Base-by-base conservation (phyloP, 352 stramenopile genomes). In the Pythium volutum region DNA sequence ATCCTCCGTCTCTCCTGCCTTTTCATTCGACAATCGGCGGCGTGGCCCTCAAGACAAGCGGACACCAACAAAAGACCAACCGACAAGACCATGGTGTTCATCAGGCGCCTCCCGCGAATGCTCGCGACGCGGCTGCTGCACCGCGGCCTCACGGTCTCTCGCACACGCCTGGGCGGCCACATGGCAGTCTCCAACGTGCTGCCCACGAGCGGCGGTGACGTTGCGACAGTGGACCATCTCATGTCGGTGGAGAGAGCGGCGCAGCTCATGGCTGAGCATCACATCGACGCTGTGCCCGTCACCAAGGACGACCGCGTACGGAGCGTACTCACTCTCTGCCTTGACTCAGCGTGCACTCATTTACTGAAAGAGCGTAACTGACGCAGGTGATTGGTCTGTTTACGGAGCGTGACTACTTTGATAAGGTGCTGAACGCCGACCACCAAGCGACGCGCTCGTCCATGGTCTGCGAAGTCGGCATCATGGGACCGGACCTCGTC, bases 321-420 rank as follows among this genome's bases (percentile, higher is more conserved):
- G 7, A 31, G 16, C 11, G 22, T 15, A 42, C 16, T 22, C 23
- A 8, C 2, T 4, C 15, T 36, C 45, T 22, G 45, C 20, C 22
- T 52, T 9, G 10, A 20, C 45, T 52, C n/a, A n/a, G n/a, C n/a
- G n/a, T n/a, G n/a, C n/a, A n/a, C n/a, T n/a, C n/a, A n/a, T n/a
- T n/a, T n/a, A n/a, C n/a, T n/a, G n/a, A n/a, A n/a, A n/a, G n/a
- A n/a, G n/a, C n/a, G n/a, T n/a, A n/a, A n/a, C n/a, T 39, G 18
- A 36, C 48, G 26, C 42, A 76, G 67, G 68, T 78, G 39, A 61
- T 81, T 18, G 73, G 73, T 4, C 12, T 81, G 48, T 76, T 81
- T 52, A 76, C 73, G 16, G 73, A 77, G 55, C 70, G 62, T 15
- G 73, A 81, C 55, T 81, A 81, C 62, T 72, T 81, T 48, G 64